Conservation (phyloP, 805 yeast genomes). For the Hanseniaspora taiwanica region DNA sequence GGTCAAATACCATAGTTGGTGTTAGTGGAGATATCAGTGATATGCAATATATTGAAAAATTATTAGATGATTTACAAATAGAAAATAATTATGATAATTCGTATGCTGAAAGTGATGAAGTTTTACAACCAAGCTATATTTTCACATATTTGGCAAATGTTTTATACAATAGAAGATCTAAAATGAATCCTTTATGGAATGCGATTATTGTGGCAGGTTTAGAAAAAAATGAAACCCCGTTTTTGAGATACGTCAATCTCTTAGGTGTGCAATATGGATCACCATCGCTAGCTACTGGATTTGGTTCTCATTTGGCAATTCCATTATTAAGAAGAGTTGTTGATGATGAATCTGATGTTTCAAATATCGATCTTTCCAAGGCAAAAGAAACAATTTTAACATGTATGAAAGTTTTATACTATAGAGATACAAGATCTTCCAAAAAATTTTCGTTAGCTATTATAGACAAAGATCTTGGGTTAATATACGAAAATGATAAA, state of each 20-base stretch:
- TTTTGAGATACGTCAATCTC: conserved; percentile 75
- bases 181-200: conserved; percentile 96
- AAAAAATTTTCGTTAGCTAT: conserved; percentile 77
- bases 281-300: conserved; percentile 88
- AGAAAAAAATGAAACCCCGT: conserved; percentile 36
- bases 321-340: conserved; percentile 81
- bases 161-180: conserved; percentile 75
- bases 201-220: conserved; percentile 85
- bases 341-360: conserved; percentile 65
- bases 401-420: conserved; percentile 86
- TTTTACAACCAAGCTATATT: conserved; percentile 72
- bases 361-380: conserved; percentile 51
- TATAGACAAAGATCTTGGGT: conserved; percentile 48
- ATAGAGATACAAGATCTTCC: conserved; percentile 90
- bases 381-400: conserved; percentile 70
- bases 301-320: conserved; percentile 87
- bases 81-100: conserved; percentile 65
- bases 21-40: conserved; percentile 91
- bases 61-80: conserved; percentile 64
- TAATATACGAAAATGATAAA: conserved; percentile 51
- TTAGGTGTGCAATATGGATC: conserved; percentile 85
- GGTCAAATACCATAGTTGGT: conserved; percentile 80
- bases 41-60: conserved; percentile 66
- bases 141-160: conserved; percentile 79
- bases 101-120: conserved; percentile 33